Conservation (phyloP, 805 yeast genomes). For the Metschnikowia vanudenii region DNA sequence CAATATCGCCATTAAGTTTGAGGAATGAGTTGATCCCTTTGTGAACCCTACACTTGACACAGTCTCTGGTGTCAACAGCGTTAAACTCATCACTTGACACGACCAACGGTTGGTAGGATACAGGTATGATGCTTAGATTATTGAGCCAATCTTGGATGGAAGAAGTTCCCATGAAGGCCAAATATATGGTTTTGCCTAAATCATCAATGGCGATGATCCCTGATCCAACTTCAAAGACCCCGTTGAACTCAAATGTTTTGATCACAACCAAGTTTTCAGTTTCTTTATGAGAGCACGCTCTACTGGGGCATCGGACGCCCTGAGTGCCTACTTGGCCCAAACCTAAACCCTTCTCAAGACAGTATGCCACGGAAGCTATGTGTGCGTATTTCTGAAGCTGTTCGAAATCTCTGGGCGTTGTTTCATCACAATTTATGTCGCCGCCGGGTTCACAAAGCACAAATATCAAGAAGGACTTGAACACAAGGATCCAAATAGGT, state of each 20-base stretch:
- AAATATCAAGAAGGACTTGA: neutral
- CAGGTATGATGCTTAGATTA: constrained; percentile 51
- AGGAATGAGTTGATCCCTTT: constrained; percentile 57
- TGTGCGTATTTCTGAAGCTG: constrained; percentile 34
- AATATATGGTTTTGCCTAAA: constrained; percentile 38
- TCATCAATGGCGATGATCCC: constrained; percentile 56
- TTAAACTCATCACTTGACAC: constrained; percentile 13
- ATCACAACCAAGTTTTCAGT: constrained; percentile 34
- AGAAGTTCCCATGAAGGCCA: constrained; percentile 65
- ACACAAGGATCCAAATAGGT: constrained; percentile 4
- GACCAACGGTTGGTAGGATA: constrained; percentile 47
- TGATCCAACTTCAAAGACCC: constrained; percentile 48
- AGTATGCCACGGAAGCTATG: constrained; percentile 38
- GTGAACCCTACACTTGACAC: constrained; percentile 59
- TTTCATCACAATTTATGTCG: neutral
- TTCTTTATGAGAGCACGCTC: constrained; percentile 23
- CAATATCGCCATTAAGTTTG: constrained; percentile 34
- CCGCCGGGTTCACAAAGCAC: neutral
- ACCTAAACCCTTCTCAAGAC: constrained; percentile 31
- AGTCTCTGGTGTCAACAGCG: constrained; percentile 22
- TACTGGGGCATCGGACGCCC: constrained; percentile 24
- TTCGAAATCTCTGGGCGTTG: constrained; percentile 18
- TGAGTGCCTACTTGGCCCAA: constrained; percentile 25
- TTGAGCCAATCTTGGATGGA: constrained; percentile 60
- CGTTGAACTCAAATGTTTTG: constrained; percentile 40